A percentile compares a stretch with the other conserved stretches of the same genome.
Evolutionary conservation across 2,329 filamentous ascomycete genomes (phyloP).

Genomic region (Endothia cerciana): DNA sequence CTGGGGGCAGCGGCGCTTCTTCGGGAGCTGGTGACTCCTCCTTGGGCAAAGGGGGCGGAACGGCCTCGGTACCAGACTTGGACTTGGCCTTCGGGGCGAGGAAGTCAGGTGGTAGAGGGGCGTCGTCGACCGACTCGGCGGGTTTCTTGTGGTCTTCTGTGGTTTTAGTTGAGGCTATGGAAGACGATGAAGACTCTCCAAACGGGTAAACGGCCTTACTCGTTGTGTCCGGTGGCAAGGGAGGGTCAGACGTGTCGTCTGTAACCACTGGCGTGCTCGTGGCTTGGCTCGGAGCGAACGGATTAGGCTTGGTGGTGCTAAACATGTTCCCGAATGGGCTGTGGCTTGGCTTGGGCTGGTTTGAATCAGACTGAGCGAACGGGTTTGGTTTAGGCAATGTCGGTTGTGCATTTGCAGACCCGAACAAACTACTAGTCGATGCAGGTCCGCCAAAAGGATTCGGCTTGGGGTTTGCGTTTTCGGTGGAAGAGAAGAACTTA

Average conservation of each 20-base stretch:
- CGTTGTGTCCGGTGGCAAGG: slow-evolving; percentile 59
- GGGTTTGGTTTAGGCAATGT: slow-evolving; percentile 15
- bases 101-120: slow-evolving; percentile 40
- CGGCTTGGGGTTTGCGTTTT: slow-evolving; percentile 11
- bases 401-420: slow-evolving; percentile 12
- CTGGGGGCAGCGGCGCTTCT: slow-evolving; percentile 36
- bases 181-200: slow-evolving; percentile 58
- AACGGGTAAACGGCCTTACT: slow-evolving; percentile 56
- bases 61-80: slow-evolving; percentile 11
- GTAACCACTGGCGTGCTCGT: slow-evolving; percentile 44
- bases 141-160: slow-evolving; percentile 36
- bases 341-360: slow-evolving; percentile 29
- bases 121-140: slow-evolving; percentile 31
- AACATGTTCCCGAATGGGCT: slow-evolving; percentile 28
- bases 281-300: slow-evolving; percentile 33
- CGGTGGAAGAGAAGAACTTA: slow-evolving; percentile 32
- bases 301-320: slow-evolving; percentile 21
- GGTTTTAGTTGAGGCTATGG: slow-evolving; percentile 46
- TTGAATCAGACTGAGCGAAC: slow-evolving; percentile 30
- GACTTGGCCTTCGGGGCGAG: slow-evolving; percentile 38
- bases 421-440: slow-evolving; percentile 31
- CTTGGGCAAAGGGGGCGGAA: slow-evolving; percentile 16
- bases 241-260: slow-evolving; percentile 38
- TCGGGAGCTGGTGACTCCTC: slow-evolving; percentile 27
- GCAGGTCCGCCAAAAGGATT: slow-evolving; percentile 24